Evolutionary conservation across 805 yeast species (phyloP).

Genomic region (Saccharomycopsis fodiens): DNA sequence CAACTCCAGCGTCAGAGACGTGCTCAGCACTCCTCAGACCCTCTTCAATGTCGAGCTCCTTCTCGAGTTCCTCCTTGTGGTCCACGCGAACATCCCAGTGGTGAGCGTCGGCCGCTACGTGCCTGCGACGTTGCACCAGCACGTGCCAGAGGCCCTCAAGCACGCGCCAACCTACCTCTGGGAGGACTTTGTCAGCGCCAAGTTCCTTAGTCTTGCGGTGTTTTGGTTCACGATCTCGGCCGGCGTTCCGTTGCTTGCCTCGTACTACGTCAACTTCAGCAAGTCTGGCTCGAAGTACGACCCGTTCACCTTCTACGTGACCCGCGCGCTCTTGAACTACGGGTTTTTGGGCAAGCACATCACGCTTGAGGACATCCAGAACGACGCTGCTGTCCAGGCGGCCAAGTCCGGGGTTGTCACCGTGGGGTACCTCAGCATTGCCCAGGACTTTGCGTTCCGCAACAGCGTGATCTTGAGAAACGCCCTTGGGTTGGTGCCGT

Average conservation of each 20-base stretch:
- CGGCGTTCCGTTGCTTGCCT: constrained; percentile 23
- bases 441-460: constrained; percentile 20
- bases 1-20: constrained; percentile 7
- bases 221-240: constrained; percentile 23
- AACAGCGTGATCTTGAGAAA: constrained; percentile 24
- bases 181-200: constrained; percentile 20
- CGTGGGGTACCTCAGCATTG: constrained; percentile 12
- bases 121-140: constrained; percentile 22
- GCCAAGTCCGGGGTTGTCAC: constrained; percentile 21
- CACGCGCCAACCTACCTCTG: constrained; percentile 22
- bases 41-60: constrained; percentile 10
- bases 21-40: constrained; percentile 12
- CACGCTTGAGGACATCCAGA: constrained; percentile 25
- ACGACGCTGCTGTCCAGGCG: constrained; percentile 26
- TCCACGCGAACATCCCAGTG: constrained; percentile 21
- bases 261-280: constrained; percentile 28
- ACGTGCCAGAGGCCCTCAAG: constrained; percentile 20
- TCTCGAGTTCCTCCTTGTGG: constrained; percentile 22
- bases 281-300: constrained; percentile 29
- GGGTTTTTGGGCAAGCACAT: constrained; percentile 26
- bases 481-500: constrained; percentile 30
- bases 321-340: constrained; percentile 38
- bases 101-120: constrained; percentile 21
- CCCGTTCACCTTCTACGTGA: constrained; percentile 46
- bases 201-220: constrained; percentile 21